These are phyloP conservation scores for Pythium graminicola DNA, from an alignment of 352 stramenopile genomes.

Conservation along the genomic window DNA sequence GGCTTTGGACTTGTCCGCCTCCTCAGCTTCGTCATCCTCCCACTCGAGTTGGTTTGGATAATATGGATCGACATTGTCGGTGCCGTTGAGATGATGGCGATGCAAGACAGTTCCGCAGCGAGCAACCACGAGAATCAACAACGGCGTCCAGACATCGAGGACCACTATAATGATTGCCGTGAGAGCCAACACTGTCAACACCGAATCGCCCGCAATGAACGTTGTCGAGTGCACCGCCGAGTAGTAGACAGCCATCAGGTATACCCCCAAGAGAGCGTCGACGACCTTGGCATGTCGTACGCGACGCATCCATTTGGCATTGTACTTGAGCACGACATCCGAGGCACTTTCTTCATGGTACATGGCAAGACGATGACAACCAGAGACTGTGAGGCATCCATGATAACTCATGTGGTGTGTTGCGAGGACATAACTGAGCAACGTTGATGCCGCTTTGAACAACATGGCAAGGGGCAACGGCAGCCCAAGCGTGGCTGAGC, in stretches of 20 bases:
- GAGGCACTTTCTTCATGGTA: slow-evolving; percentile 29
- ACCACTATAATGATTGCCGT: slow-evolving; percentile 43
- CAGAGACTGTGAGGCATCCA: slow-evolving; percentile 46
- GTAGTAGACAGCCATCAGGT: slow-evolving; percentile 69
- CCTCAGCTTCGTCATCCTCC: slow-evolving; percentile 36
- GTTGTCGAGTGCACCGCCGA: slow-evolving; percentile 51
- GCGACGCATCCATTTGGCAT: slow-evolving; percentile 48
- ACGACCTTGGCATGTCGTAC: slow-evolving; percentile 55
- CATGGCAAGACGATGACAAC: slow-evolving; percentile 28
- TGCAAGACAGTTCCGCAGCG: slow-evolving; percentile 48
- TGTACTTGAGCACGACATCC: slow-evolving; percentile 65
- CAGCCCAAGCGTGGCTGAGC: slow-evolving; percentile 34
- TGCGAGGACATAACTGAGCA: slow-evolving; percentile 46
- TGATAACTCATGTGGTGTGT: slow-evolving; percentile 60
- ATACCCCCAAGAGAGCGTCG: slow-evolving; percentile 44
- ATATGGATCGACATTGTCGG: slow-evolving; percentile 49
- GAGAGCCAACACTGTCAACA: slow-evolving; percentile 36
- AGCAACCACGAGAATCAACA: slow-evolving; percentile 62
- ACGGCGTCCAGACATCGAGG: slow-evolving; percentile 55
- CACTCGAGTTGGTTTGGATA: slow-evolving; percentile 63
- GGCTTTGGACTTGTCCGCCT: not conserved
- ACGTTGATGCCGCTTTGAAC: slow-evolving; percentile 45
- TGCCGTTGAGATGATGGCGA: slow-evolving; percentile 47
- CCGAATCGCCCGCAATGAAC: slow-evolving; percentile 36
- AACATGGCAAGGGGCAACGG: slow-evolving; percentile 60